Percentiles rank a stretch among this genome's conserved stretches.
Evolutionary conservation across 345 rosid genomes (phyloP).

Genomic region (Citropsis articulata): DNA sequence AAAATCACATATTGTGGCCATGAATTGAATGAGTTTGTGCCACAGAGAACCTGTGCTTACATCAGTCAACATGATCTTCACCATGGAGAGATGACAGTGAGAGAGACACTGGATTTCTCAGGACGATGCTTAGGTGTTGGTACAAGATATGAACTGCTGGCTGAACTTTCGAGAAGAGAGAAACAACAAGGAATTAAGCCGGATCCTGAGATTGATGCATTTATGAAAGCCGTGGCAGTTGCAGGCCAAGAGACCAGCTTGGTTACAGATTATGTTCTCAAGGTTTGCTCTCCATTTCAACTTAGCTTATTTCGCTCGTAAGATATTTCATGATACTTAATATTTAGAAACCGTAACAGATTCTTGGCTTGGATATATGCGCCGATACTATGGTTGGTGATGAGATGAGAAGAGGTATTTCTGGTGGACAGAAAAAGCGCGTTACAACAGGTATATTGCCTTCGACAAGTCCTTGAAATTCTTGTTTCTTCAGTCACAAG

Average conservation of each 20-base stretch:
- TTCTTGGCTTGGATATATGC: conserved; percentile 73
- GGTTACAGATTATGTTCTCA: conserved; percentile 72
- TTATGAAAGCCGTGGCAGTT: conserved; percentile 68
- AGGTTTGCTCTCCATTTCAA: conserved; percentile 36
- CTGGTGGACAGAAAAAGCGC: conserved; percentile 84
- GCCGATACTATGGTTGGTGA: conserved; percentile 76
- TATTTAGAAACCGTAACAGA: conserved; percentile 26
- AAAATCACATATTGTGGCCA: conserved; percentile 62
- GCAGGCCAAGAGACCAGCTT: conserved; percentile 67
- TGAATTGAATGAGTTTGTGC: conserved; percentile 50
- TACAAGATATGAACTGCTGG: conserved; percentile 54
- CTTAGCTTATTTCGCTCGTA: not conserved
- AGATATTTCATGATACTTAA: not conserved
- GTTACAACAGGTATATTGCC: conserved; percentile 61
- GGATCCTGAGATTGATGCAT: conserved; percentile 78
- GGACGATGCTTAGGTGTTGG: conserved; percentile 83
- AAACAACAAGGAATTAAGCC: conserved; percentile 65
- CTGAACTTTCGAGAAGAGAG: conserved; percentile 80
- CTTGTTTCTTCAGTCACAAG: not conserved
- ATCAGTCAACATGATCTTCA: conserved; percentile 68
- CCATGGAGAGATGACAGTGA: conserved; percentile 57
- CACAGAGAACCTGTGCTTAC: conserved; percentile 65
- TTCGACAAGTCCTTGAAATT: not conserved
- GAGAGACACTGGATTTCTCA: conserved; percentile 73
- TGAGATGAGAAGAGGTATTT: conserved; percentile 77